Evolutionary conservation across 176 grass and related monocot genomes (phyloP), one percentile per base, ranked within the genome.

Genomic region (Oryza nivara): DNA sequence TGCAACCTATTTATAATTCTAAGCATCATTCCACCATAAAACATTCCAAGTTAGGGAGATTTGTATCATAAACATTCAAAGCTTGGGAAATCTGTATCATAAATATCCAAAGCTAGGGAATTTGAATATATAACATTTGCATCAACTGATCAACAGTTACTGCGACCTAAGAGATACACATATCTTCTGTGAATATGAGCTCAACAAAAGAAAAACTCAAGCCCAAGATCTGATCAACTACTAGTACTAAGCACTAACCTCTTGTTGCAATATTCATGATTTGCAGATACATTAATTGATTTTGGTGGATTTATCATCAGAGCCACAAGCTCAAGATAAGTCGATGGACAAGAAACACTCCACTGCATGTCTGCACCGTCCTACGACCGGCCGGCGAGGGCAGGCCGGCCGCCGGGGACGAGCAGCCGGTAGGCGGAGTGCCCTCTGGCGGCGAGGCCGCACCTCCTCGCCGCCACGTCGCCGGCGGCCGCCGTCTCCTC

Each of bases 351-450:
- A 13, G 25, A 32, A 19, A 43, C 83, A 64, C 30, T 25, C 30
- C 56, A 9, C 45, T 16, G 19, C 82, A 15, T 45, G 9, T 8
- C 52, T 16, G 48, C 48, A 2, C 7, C 49, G 32, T 6, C 41
- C 65, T 82, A 76, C 4, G 86, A 65, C 26, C 69, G 80, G 40
- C 74, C 67, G 48, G 22, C 9, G 56, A 78, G 28, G 26, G 63
- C 26, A 3, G 4, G 38, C 9, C 23, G 67, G 22, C 45, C 9
- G 6, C 45, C 6, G 4, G 87, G 30, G 64, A 34, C 20, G 20
- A 92, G 79, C 40, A 83, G 17, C 1, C 70, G 64, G 75, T 92
- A 92, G 43, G n/a, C 75, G 32, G 83, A 89, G 23, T 75, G 34
- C 0, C 69, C 46, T 77, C 83, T 83, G 43, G 7, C 20, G 9